These are phyloP conservation scores for Penicillium taxi DNA, from an alignment of 495 filamentous ascomycete genomes.

Conservation along the genomic window DNA sequence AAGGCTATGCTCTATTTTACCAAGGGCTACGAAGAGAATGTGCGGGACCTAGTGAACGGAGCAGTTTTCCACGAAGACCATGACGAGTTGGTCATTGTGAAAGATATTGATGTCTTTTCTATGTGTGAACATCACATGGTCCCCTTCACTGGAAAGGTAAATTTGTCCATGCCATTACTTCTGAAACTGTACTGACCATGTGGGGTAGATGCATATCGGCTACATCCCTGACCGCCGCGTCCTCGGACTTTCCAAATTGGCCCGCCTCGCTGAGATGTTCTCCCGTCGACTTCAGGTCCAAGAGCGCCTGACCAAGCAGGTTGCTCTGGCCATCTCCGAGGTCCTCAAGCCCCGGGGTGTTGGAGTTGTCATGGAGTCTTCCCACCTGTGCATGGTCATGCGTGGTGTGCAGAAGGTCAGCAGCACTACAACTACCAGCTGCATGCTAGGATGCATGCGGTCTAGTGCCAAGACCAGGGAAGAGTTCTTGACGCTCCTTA, in stretches of 20 bases:
- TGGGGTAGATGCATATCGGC: constrained; percentile 85
- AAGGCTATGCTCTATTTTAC: constrained; percentile 98
- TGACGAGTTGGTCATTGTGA: constrained; percentile 94
- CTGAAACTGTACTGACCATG: constrained; percentile 12
- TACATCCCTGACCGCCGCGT: constrained; percentile 85
- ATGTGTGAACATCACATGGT: constrained; percentile 98
- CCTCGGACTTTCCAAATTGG: constrained; percentile 90
- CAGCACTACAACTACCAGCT: constrained; percentile 85
- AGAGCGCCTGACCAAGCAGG: constrained; percentile 90
- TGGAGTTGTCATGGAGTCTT: constrained; percentile 93
- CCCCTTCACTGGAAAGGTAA: constrained; percentile 87
- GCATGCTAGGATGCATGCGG: constrained; percentile 90
- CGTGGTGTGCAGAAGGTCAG: constrained; percentile 85
- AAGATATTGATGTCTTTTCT: constrained; percentile 93
- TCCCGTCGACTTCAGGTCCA: constrained; percentile 87
- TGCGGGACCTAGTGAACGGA: constrained; percentile 84
- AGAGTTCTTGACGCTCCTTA: constrained; percentile 82
- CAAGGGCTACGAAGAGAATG: constrained; percentile 97
- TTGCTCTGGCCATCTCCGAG: constrained; percentile 88
- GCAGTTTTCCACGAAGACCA: constrained; percentile 97
- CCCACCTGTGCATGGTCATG: constrained; percentile 99
- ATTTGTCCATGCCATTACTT: constrained; percentile 1
- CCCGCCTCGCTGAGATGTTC: constrained; percentile 96
- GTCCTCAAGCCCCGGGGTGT: constrained; percentile 85
- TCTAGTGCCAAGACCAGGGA: constrained; percentile 87